A percentile compares a stretch with the other conserved stretches of the same genome.
These are phyloP conservation scores for Dillenia suffruticosa DNA, from an alignment of 164 flowering plant species.

Conservation along the genomic window DNA sequence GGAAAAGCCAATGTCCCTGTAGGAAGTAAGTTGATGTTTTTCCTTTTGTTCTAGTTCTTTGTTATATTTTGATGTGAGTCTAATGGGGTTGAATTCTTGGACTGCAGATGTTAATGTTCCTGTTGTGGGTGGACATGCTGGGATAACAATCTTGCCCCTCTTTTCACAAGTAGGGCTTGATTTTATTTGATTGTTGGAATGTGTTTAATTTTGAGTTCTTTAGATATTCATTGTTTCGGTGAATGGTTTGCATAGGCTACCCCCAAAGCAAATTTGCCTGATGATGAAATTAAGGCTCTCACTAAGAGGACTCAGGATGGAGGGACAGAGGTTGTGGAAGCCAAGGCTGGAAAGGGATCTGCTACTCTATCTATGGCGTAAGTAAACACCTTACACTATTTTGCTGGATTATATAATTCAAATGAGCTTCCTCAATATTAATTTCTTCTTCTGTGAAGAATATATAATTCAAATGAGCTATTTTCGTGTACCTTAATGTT, in stretches of 20 bases:
- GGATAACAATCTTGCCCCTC: slow-evolving; percentile 90
- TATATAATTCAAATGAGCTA: too few relatives aligned
- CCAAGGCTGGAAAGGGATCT: slow-evolving; percentile 99
- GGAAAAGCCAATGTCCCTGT: slow-evolving; percentile 76
- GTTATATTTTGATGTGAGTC: not conserved
- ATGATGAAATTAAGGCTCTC: slow-evolving; percentile 61
- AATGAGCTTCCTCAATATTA: too few relatives aligned
- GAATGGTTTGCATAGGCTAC: slow-evolving; percentile 47
- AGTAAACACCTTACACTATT: slow-evolving; percentile 19
- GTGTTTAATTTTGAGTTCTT: not conserved
- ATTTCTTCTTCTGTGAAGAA: too few relatives aligned
- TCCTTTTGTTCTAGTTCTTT: not conserved
- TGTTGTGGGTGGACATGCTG: slow-evolving; percentile 99
- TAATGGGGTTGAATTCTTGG: not conserved
- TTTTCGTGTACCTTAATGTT: too few relatives aligned
- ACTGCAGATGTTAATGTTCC: slow-evolving; percentile 84
- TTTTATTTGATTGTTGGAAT: not conserved
- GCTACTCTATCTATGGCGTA: slow-evolving; percentile 99
- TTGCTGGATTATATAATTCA: too few relatives aligned
- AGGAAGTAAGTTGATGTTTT: slow-evolving; percentile 42
- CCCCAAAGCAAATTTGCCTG: slow-evolving; percentile 69
- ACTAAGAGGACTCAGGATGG: slow-evolving; percentile 93
- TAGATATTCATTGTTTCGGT: not conserved
- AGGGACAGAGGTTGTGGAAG: slow-evolving; percentile 97
- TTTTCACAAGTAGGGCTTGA: slow-evolving; percentile 68